Conservation (phyloP, 2,329 filamentous ascomycete genomes). For the Plenodomus lindquistii region DNA sequence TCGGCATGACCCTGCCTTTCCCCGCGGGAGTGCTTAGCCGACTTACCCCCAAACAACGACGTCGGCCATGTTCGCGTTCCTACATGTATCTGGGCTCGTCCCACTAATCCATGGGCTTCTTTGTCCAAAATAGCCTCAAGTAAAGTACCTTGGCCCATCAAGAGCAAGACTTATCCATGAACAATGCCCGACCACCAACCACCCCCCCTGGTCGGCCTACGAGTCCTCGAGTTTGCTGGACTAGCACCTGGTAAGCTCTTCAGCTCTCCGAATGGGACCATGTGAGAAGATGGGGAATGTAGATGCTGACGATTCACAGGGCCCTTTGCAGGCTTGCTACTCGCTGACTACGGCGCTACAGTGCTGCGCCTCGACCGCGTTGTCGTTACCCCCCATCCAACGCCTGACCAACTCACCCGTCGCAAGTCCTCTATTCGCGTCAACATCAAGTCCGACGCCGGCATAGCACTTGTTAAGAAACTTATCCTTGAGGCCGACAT, state of each 20-base stretch:
- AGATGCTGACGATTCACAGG: slow-evolving; percentile 58
- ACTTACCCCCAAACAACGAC: slow-evolving; percentile 18
- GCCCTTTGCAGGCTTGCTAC: slow-evolving; percentile 80
- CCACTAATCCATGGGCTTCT: background rate
- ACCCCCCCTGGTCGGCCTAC: slow-evolving; percentile 60
- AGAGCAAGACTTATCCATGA: background rate
- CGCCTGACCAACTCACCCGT: slow-evolving; percentile 76
- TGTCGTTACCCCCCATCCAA: slow-evolving; percentile 50
- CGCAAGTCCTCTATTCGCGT: slow-evolving; percentile 81
- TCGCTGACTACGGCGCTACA: slow-evolving; percentile 83
- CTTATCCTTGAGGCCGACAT: slow-evolving; percentile 71
- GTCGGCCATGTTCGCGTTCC: slow-evolving; percentile 23
- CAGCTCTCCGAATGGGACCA: background rate
- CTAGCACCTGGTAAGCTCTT: slow-evolving; percentile 57
- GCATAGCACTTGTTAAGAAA: slow-evolving; percentile 67
- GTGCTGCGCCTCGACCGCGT: slow-evolving; percentile 83
- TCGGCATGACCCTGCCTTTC: slow-evolving; percentile 32
- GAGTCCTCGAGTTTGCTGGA: slow-evolving; percentile 68
- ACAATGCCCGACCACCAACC: slow-evolving; percentile 37
- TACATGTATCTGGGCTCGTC: background rate
- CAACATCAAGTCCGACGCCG: slow-evolving; percentile 71
- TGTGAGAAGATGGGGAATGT: too few relatives aligned
- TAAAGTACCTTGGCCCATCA: background rate
- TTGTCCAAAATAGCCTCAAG: slow-evolving; percentile 2
- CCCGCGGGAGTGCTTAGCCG: slow-evolving; percentile 41